Conservation (phyloP, 345 rosid species). For the Theobroma cacao region DNA sequence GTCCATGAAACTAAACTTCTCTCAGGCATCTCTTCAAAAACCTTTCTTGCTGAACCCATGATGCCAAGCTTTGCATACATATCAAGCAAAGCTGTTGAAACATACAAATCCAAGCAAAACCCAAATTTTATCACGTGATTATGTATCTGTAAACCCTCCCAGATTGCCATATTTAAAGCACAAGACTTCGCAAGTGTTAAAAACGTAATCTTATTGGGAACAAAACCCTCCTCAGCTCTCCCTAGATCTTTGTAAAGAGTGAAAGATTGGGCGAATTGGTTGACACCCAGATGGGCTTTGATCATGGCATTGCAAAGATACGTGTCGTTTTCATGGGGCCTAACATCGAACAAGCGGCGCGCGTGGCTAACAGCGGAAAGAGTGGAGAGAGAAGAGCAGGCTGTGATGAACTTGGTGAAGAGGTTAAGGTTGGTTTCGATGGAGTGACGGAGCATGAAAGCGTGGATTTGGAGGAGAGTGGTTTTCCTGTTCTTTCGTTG, state of each 20-base stretch:
- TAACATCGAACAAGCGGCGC: conserved; percentile 50
- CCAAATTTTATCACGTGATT: conserved; percentile 50
- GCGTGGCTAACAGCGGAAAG: conserved; percentile 42
- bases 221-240: conserved; percentile 34
- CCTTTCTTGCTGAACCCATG: conserved; percentile 37
- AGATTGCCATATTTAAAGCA: conserved; percentile 28
- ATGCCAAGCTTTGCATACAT: conserved; percentile 64
- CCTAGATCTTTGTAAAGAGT: conserved; percentile 49
- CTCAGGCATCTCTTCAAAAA: conserved; percentile 64
- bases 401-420: conserved; percentile 51
- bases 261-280: conserved; percentile 41
- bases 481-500: conserved; percentile 31
- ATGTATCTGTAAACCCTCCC: conserved; percentile 60
- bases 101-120: conserved; percentile 53
- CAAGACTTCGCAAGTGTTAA: conserved; percentile 56
- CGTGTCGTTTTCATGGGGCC: conserved; percentile 49
- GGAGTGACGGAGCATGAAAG: conserved; percentile 60
- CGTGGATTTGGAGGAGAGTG: conserved; percentile 56
- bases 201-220: conserved; percentile 61
- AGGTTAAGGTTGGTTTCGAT: conserved; percentile 53
- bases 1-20: conserved; percentile 78
- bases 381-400: conserved; percentile 32
- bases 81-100: conserved; percentile 63
- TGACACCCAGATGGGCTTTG: conserved; percentile 43
- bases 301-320: conserved; percentile 74